Conservation (phyloP, 2,329 filamentous ascomycete species). For the Helminthosporium solani region DNA sequence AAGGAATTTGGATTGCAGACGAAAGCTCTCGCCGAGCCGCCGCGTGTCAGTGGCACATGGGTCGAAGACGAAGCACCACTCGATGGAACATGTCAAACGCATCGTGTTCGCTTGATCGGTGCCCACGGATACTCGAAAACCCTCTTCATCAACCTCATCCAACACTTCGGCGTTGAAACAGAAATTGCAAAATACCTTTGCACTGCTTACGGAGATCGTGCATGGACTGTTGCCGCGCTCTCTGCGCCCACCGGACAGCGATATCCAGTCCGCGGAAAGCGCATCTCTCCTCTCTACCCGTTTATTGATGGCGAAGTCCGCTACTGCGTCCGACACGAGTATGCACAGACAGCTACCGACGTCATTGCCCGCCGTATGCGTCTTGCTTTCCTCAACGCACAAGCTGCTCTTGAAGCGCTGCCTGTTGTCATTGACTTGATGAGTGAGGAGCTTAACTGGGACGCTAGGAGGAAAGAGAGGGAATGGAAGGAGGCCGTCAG, state of each 20-base stretch:
- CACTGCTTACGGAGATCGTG: conserved; percentile 85
- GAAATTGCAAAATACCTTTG: conserved; percentile 88
- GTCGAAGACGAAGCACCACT: conserved; percentile 70
- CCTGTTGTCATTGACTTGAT: conserved; percentile 87
- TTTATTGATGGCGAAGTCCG: conserved; percentile 91
- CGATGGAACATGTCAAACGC: conserved; percentile 78
- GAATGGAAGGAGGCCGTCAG: conserved; percentile 75
- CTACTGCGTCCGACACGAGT: conserved; percentile 85
- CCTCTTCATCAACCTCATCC: conserved; percentile 91
- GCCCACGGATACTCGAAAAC: conserved; percentile 87
- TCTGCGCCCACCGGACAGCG: conserved; percentile 73
- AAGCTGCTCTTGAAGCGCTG: conserved; percentile 83
- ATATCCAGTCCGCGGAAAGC: conserved; percentile 80
- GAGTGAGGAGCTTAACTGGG: conserved; percentile 80
- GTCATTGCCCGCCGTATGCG: conserved; percentile 82
- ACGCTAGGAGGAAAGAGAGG: conserved; percentile 65
- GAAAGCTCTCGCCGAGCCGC: conserved; percentile 58
- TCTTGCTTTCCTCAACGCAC: conserved; percentile 86
- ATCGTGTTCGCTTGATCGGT: conserved; percentile 76
- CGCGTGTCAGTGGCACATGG: conserved; percentile 69
- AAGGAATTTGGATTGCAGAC: conserved; percentile 65
- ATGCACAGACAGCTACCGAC: conserved; percentile 87
- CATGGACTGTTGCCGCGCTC: conserved; percentile 84
- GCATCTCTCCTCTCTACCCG: conserved; percentile 78
- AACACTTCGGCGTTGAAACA: conserved; percentile 88